Evolutionary conservation across 441 rosid genomes (phyloP), one percentile per base, ranked within the genome.

Genomic region (Adansonia gregorii): DNA sequence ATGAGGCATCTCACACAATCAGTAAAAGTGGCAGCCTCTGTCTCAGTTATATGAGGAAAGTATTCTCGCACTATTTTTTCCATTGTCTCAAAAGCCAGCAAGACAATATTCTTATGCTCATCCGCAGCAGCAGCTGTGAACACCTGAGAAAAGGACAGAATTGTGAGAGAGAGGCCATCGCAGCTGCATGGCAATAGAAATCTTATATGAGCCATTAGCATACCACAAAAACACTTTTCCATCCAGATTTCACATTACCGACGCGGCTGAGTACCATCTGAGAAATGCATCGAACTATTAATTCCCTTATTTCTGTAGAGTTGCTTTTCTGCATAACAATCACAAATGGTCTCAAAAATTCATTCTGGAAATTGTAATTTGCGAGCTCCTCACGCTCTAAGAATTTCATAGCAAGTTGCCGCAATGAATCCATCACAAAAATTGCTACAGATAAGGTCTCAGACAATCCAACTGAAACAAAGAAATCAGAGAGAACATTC

Each of bases 191-290:
- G 49, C 17, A 65, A n/a, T 10, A 72, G 45, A 65, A 31, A 70
- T 20, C 41, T 73, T 69, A 22, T 63, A 49, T 9, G 43, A 68
- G 39, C 10, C 48, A 35, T 63, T 56, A 73, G 79, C 90, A 45
- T 94, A 96, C 99, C 98, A 86, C 81, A 82, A 96, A 96, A 83
- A 96, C 98, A 84, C 98, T 96, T 88, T 93, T 96, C 99, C 99
- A 94, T 54, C 99, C 99, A 81, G 99, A 96, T 86, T 94, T 96
- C 81, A 96, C 99, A 76, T 94, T 90, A 79, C 82, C 86, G 78
- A 96, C 98, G 39, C 98, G 99, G 84, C 91, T 90, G 78, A 96
- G 97, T 72, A 96, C 99, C 98, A 96, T 96, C 87, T 96, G 99
- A 68, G 98, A 96, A 82, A 96, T 88, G 86, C 98, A 96, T 79